Evolutionary conservation across 2,329 filamentous ascomycete species (phyloP), one percentile per base, ranked within the genome.

Genomic region (Leptographium wingfieldii): DNA sequence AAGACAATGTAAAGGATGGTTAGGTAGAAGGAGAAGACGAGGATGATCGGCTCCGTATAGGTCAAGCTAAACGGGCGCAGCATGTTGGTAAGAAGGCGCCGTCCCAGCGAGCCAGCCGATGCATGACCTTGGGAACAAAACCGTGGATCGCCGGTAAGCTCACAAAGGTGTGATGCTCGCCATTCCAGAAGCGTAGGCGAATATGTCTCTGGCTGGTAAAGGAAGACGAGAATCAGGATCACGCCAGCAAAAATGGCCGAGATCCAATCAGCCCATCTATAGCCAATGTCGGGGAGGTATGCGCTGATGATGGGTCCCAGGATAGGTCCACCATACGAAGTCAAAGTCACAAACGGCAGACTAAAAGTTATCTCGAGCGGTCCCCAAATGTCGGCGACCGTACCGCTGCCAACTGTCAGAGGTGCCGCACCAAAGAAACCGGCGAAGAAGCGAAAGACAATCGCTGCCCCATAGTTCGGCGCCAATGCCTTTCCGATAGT

Each of bases 331-430:
- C 43, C 16, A 19, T 46, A 52, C 5, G 73, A 0, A 73, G 72
- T 65, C 74, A 76, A 1, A n/a, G 77, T 74, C 58, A 78, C 79
- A 2, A 80, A 65, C 0, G 78, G 78, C 60, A 81, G 80, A 11
- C 73, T 73, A 56, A 74, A 76, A 0, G 76, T 76, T 56, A 76
- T 71, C 63, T 80, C 77, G 35, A 77, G 68, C 0, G 76, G 72
- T 52, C 69, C 71, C 67, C 75, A 80, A 40, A 80, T 68, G 65
- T 80, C 78, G 10, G 75, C 64, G 68, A 79, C 51, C 71, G 77
- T 63, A 72, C 68, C 22, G 71, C 77, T 54, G 72, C 78, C 64
- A 69, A 74, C 62, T 68, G 75, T 64, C 35, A 71, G 59, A 0
- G 69, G 71, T 0, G 67, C 63, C 51, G 69, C 69, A 11, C 66